phyloP scores from a whole-genome alignment of 2,329 filamentous ascomycete genomes.

The Monosporascus sp. region DNA sequence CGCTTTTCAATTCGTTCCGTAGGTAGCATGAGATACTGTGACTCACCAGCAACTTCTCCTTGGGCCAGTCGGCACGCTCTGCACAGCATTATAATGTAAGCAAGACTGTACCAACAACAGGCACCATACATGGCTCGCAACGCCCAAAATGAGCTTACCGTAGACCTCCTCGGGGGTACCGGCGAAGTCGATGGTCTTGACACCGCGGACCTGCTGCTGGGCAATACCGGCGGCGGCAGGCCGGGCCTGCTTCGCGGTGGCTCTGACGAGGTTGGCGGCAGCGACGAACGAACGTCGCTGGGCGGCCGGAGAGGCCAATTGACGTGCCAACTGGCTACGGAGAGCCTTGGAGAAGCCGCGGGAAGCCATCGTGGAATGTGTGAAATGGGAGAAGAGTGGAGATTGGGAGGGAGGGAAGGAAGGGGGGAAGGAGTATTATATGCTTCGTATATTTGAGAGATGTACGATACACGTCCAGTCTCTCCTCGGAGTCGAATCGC shows the following conservation, averaged over 20 bases:
- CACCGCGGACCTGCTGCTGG: constrained; percentile 68
- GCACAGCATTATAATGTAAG: constrained; percentile 26
- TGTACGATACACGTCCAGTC: too few relatives aligned
- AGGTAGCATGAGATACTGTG: constrained; percentile 14
- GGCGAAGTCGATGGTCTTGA: constrained; percentile 99
- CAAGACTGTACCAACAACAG: background rate
- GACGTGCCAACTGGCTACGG: constrained; percentile 58
- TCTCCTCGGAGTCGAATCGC: background rate
- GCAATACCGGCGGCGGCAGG: constrained; percentile 42
- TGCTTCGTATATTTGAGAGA: constrained; percentile 13
- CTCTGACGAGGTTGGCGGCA: constrained; percentile 52
- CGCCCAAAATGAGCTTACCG: constrained; percentile 49
- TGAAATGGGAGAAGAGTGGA: constrained; percentile 21
- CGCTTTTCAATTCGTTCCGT: background rate
- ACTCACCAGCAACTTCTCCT: constrained; percentile 93
- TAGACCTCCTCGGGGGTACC: constrained; percentile 92
- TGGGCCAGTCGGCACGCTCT: constrained; percentile 98
- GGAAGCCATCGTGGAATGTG: constrained; percentile 65
- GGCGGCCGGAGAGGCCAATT: constrained; percentile 55
- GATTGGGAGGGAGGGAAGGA: constrained; percentile 24
- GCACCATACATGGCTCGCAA: background rate
- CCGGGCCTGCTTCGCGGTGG: constrained; percentile 46
- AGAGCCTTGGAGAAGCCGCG: constrained; percentile 67
- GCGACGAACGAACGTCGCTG: constrained; percentile 61
- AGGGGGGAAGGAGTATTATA: constrained; percentile 11